Evolutionary conservation across 2,329 filamentous ascomycete species (phyloP).

Genomic region (Colletotrichum somersetense): DNA sequence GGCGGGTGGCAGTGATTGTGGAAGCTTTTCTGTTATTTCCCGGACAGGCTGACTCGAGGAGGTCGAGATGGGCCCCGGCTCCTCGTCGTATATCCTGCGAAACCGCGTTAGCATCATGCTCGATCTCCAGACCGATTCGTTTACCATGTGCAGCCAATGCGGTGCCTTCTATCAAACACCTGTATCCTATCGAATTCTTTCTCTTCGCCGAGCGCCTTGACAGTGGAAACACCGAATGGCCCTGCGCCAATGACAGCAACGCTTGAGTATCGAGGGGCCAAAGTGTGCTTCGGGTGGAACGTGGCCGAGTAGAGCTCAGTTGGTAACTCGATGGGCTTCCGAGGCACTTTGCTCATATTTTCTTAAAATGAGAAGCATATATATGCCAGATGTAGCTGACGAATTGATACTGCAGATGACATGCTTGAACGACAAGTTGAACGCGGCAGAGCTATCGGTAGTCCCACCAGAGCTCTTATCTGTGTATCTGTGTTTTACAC

Average conservation of each 20-base stretch:
- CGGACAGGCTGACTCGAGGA: slow-evolving; percentile 58
- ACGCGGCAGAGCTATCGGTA: background rate
- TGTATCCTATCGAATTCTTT: slow-evolving; percentile 66
- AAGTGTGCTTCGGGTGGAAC: background rate
- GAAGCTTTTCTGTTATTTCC: slow-evolving; percentile 56
- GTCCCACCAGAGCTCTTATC: slow-evolving; percentile 1
- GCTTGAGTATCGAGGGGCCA: slow-evolving; percentile 36
- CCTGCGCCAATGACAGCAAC: slow-evolving; percentile 71
- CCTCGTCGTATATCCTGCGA: slow-evolving; percentile 62
- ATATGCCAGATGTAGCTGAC: background rate
- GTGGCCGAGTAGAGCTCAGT: too few species aligned
- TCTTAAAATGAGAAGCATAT: slow-evolving; percentile 4
- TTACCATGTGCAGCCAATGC: slow-evolving; percentile 68
- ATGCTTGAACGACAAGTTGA: background rate
- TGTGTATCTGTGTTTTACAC: background rate
- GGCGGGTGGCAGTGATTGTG: slow-evolving; percentile 52
- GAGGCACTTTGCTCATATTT: too few species aligned
- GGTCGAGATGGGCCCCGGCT: slow-evolving; percentile 52
- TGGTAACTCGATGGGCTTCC: background rate
- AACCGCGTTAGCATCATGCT: slow-evolving; percentile 56
- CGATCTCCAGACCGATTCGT: slow-evolving; percentile 38
- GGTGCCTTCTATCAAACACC: slow-evolving; percentile 69
- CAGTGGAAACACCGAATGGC: slow-evolving; percentile 68
- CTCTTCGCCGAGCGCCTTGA: slow-evolving; percentile 70
- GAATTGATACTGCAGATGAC: slow-evolving; percentile 16